A percentile compares a stretch with the other conserved stretches of the same genome.
Evolutionary conservation across 2,329 filamentous ascomycete genomes (phyloP).

Genomic region (Onygena corvina): DNA sequence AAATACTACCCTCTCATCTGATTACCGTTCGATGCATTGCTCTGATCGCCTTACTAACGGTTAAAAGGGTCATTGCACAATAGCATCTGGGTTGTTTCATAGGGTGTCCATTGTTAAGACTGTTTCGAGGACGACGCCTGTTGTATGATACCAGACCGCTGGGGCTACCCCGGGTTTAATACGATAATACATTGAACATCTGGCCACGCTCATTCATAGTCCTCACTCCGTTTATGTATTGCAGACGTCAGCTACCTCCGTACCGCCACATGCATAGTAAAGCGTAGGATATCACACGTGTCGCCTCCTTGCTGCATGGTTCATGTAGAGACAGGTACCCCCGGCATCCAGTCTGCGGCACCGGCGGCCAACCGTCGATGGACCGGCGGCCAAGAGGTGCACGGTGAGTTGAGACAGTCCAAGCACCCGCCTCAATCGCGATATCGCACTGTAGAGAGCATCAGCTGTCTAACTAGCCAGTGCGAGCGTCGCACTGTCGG

Average conservation of each 20-base stretch:
- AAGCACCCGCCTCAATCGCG: neutral
- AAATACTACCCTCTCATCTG: slow-evolving; percentile 25
- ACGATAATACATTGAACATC: too few species aligned
- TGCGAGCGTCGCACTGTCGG: neutral
- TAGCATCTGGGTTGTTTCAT: too few species aligned
- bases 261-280: too few species aligned
- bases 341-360: neutral
- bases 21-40: neutral
- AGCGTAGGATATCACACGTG: too few species aligned
- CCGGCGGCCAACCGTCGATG: neutral
- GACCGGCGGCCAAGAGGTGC: neutral
- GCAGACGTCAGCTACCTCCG: too few species aligned
- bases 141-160: too few species aligned
- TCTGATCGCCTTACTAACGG: neutral
- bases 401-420: neutral
- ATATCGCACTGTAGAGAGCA: neutral
- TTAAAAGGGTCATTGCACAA: neutral
- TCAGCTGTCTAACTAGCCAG: neutral
- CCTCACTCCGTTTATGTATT: too few species aligned
- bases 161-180: too few species aligned
- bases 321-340: neutral
- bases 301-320: neutral
- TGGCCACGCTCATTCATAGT: too few species aligned
- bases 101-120: too few species aligned
- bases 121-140: too few species aligned